Conservation (phyloP, 2,329 filamentous ascomycete genomes). For the Byssochlamys sp. region DNA sequence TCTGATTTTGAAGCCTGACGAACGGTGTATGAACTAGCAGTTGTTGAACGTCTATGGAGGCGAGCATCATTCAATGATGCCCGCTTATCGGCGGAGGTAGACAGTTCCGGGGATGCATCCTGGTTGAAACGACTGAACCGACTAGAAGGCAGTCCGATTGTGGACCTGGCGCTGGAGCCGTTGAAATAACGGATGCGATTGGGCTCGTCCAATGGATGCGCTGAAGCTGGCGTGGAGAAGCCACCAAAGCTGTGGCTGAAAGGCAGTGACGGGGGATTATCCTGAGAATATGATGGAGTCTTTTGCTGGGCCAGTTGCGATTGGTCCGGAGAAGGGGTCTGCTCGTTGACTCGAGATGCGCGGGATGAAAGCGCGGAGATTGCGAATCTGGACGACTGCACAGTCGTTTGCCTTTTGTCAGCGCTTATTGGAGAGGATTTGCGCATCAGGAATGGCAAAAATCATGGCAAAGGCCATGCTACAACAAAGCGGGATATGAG, state of each 20-base stretch:
- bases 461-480: not conserved
- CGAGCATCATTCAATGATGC: slow-evolving; percentile 25
- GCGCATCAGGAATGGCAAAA: not conserved
- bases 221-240: slow-evolving; percentile 23
- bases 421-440: slow-evolving; percentile 2
- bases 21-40: slow-evolving; percentile 26
- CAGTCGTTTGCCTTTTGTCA: slow-evolving; percentile 9
- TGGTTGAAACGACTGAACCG: slow-evolving; percentile 27
- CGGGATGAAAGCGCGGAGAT: slow-evolving; percentile 29
- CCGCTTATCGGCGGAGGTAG: slow-evolving; percentile 11
- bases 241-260: slow-evolving; percentile 11
- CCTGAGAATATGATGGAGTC: slow-evolving; percentile 26
- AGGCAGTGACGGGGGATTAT: slow-evolving; percentile 21
- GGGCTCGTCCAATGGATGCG: slow-evolving; percentile 31
- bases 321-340: slow-evolving; percentile 29
- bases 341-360: slow-evolving; percentile 20
- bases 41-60: slow-evolving; percentile 23
- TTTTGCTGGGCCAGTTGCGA: slow-evolving; percentile 21
- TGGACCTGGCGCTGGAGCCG: slow-evolving; percentile 25
- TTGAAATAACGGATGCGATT: slow-evolving; percentile 25
- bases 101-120: slow-evolving; percentile 24
- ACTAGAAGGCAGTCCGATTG: slow-evolving; percentile 27
- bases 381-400: slow-evolving; percentile 26
- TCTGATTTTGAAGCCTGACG: slow-evolving; percentile 28
- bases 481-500: slow-evolving; percentile 1